phyloP scores from a whole-genome alignment of 352 stramenopile genomes.

The Phytophthora pluvialis region DNA sequence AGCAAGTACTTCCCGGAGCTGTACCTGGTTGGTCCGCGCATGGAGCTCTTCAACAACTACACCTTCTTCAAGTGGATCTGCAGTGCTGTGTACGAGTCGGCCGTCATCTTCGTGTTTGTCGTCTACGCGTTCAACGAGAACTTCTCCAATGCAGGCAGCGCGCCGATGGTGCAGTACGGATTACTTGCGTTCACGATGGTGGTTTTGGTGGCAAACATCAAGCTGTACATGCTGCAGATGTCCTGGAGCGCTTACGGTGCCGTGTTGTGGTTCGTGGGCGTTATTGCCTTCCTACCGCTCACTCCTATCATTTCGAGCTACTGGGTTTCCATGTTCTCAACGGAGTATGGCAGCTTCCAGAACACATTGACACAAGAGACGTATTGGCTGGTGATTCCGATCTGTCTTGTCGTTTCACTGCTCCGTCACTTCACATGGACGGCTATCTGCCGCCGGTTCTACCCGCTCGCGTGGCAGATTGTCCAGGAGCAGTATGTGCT shows the following conservation, averaged over 20 bases:
- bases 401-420: slow-evolving; percentile 60
- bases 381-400: slow-evolving; percentile 77
- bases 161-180: slow-evolving; percentile 91
- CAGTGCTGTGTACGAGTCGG: slow-evolving; percentile 73
- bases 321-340: slow-evolving; percentile 64
- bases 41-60: slow-evolving; percentile 84
- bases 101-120: slow-evolving; percentile 73
- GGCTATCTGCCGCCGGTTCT: slow-evolving; percentile 77
- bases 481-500: slow-evolving; percentile 81
- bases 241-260: slow-evolving; percentile 66
- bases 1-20: slow-evolving; percentile 74
- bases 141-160: slow-evolving; percentile 81
- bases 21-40: slow-evolving; percentile 75
- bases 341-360: slow-evolving; percentile 76
- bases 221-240: slow-evolving; percentile 87
- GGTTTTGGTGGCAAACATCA: slow-evolving; percentile 94
- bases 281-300: slow-evolving; percentile 71
- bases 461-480: slow-evolving; percentile 79
- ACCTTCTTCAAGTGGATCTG: slow-evolving; percentile 90
- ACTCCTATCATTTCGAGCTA: slow-evolving; percentile 71
- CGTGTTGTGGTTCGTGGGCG: slow-evolving; percentile 63
- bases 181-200: slow-evolving; percentile 94
- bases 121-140: slow-evolving; percentile 80
- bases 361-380: slow-evolving; percentile 69
- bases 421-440: slow-evolving; percentile 78